These are phyloP conservation scores for Zymoseptoria ardabiliae DNA, from an alignment of 2,329 filamentous ascomycete genomes.

Conservation along the genomic window DNA sequence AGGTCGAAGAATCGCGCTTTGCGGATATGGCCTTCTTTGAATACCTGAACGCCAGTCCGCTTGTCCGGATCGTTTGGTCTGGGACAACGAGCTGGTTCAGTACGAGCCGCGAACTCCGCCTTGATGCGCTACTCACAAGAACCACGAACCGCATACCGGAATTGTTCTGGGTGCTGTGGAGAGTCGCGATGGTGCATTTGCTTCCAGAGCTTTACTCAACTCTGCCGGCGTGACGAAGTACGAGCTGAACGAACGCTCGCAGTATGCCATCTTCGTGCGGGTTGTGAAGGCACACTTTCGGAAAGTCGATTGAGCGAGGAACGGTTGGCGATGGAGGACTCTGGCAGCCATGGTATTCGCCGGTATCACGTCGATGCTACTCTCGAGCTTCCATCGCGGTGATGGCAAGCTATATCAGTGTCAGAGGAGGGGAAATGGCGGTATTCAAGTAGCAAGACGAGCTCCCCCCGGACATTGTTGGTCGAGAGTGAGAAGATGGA, in stretches of 20 bases:
- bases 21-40: slow-evolving; percentile 76
- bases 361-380: not conserved
- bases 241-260: slow-evolving; percentile 52
- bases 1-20: slow-evolving; percentile 93
- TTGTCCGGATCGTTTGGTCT: slow-evolving; percentile 67
- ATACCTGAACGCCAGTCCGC: slow-evolving; percentile 72
- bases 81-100: not conserved
- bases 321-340: not conserved
- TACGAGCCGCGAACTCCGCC: not conserved
- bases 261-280: not conserved
- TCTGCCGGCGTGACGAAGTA: slow-evolving; percentile 84
- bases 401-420: not conserved
- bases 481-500: too few relatives aligned
- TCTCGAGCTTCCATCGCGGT: not conserved
- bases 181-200: slow-evolving; percentile 71
- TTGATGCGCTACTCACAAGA: slow-evolving; percentile 45
- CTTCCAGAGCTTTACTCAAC: slow-evolving; percentile 71
- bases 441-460: not conserved
- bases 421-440: not conserved
- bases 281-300: not conserved
- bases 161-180: slow-evolving; percentile 77
- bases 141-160: slow-evolving; percentile 90
- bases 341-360: not conserved
- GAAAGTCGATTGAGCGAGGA: not conserved
- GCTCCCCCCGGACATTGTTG: not conserved